These are phyloP conservation scores for Paxillus involutus DNA, from an alignment of 768 basidiomycete genomes.

Conservation along the genomic window DNA sequence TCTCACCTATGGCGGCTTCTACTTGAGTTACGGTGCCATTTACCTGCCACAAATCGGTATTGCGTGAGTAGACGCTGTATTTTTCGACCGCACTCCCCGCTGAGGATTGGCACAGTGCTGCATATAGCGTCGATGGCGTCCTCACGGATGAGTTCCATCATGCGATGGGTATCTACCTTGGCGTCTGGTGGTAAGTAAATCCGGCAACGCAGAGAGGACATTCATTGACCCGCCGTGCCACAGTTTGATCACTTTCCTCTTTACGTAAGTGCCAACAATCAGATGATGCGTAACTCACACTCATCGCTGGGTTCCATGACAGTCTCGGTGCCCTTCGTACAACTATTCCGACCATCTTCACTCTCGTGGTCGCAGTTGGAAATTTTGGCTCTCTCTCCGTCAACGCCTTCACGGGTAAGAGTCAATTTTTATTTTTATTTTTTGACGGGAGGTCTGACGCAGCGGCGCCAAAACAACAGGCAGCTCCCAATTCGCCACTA, in stretches of 20 bases:
- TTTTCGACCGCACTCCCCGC: neutral
- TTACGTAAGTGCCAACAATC: conserved; percentile 14
- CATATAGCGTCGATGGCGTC: conserved; percentile 25
- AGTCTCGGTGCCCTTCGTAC: conserved; percentile 28
- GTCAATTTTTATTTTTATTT: neutral
- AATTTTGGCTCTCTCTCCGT: conserved; percentile 23
- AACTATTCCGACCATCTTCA: conserved; percentile 20
- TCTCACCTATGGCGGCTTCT: conserved; percentile 29
- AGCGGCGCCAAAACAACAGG: conserved; percentile 5
- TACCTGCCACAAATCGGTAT: conserved; percentile 26
- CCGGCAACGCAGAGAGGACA: neutral
- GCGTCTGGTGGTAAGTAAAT: conserved; percentile 23
- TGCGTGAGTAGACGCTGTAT: conserved; percentile 17
- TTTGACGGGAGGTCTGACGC: neutral
- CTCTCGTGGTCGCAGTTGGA: conserved; percentile 21
- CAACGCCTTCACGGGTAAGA: conserved; percentile 28
- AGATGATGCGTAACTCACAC: too few relatives aligned
- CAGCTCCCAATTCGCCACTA: conserved; percentile 23
- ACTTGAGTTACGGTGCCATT: conserved; percentile 27
- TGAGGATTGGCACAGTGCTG: conserved; percentile 14
- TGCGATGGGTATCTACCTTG: conserved; percentile 28
- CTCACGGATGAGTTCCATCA: conserved; percentile 22
- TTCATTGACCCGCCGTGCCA: neutral
- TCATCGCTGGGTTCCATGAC: neutral
- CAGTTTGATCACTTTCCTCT: conserved; percentile 26